Evolutionary conservation across 208 protist genomes (phyloP).

Genomic region (Leishmania lainsoni): DNA sequence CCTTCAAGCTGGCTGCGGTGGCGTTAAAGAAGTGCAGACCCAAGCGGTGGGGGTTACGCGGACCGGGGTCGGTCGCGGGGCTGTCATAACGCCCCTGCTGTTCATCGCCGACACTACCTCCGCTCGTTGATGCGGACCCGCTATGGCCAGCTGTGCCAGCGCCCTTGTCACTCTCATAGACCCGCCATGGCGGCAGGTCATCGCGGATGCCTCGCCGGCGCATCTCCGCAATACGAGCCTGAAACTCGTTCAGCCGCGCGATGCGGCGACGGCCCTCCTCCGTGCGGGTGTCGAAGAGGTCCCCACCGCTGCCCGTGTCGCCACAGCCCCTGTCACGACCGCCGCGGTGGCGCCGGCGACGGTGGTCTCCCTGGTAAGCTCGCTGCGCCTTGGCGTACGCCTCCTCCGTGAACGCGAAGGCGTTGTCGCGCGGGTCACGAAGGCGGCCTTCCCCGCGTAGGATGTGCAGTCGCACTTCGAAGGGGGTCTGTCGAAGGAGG

Average conservation of each 20-base stretch:
- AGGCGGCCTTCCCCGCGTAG: constrained; percentile 9
- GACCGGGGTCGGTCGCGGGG: background rate
- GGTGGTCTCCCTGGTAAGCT: constrained; percentile 39
- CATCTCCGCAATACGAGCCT: constrained; percentile 19
- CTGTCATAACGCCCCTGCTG: background rate
- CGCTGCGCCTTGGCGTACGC: constrained; percentile 49
- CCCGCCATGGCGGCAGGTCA: constrained; percentile 30
- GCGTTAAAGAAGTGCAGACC: constrained; percentile 20
- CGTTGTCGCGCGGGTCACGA: background rate
- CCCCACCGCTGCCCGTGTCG: constrained; percentile 5
- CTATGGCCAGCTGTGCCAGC: background rate
- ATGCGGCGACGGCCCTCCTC: constrained; percentile 27
- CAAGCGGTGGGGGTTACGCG: constrained; percentile 7
- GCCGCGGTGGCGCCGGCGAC: constrained; percentile 3
- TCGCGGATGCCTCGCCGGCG: constrained; percentile 21
- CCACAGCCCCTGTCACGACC: background rate
- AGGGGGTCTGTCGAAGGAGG: constrained; percentile 41
- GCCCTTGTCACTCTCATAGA: background rate
- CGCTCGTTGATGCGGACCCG: background rate
- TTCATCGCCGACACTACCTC: no score
- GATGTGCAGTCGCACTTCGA: constrained; percentile 46
- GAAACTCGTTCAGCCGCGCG: constrained; percentile 10
- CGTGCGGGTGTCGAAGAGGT: constrained; percentile 31
- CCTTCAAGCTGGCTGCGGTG: constrained; percentile 14
- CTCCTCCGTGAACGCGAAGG: constrained; percentile 40